phyloP scores from a whole-genome alignment of 2,329 filamentous ascomycete species.

The Penicillium sp. region DNA sequence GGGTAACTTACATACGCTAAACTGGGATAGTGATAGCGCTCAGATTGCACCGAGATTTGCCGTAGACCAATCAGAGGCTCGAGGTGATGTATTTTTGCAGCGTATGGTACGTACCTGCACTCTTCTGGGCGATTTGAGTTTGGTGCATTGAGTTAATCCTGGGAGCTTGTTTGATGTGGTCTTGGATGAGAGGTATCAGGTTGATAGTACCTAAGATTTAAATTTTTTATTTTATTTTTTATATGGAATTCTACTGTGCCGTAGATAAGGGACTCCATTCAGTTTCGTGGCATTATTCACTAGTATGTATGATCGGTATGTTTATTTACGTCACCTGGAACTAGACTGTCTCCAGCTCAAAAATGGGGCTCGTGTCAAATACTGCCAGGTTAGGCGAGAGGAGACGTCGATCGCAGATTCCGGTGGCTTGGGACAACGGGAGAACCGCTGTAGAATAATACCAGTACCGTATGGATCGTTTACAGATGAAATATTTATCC shows the following conservation, averaged over 20 bases:
- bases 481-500: no score
- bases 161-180: neutral
- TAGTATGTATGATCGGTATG: no score
- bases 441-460: slow-evolving; percentile 1
- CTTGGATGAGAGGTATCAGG: neutral
- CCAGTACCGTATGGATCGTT: no score
- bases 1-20: slow-evolving; percentile 18
- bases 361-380: slow-evolving; percentile 10
- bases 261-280: no score
- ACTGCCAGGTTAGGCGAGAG: slow-evolving; percentile 9
- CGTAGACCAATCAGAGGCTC: slow-evolving; percentile 17
- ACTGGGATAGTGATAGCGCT: neutral
- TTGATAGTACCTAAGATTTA: neutral
- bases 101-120: neutral
- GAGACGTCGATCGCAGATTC: slow-evolving; percentile 18
- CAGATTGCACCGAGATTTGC: slow-evolving; percentile 23
- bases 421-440: slow-evolving; percentile 21
- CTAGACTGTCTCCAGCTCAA: neutral
- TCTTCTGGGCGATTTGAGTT: neutral
- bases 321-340: neutral
- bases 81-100: neutral
- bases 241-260: no score
- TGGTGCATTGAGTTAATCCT: neutral
- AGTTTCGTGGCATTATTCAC: neutral
- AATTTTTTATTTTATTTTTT: neutral